Evolutionary conservation across 2,329 filamentous ascomycete species (phyloP).

Genomic region (Fusarium decemcellulare): DNA sequence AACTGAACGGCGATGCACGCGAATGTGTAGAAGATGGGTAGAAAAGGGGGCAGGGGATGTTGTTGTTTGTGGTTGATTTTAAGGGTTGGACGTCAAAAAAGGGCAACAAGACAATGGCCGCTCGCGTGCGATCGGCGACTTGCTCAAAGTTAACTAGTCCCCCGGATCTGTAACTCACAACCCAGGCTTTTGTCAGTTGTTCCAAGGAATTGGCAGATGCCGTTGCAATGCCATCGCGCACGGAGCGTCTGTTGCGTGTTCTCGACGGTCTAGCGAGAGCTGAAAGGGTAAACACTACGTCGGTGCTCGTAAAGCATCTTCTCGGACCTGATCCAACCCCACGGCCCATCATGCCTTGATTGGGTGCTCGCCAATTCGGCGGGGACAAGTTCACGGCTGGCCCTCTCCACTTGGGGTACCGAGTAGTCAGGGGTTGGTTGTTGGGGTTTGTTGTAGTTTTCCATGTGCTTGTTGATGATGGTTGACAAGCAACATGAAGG

Average conservation of each 20-base stretch:
- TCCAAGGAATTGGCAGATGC: constrained; percentile 17
- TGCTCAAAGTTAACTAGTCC: constrained; percentile 6
- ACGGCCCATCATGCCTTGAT: constrained; percentile 13
- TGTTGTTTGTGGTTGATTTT: neutral
- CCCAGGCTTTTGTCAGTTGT: neutral
- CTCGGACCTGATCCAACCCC: constrained; percentile 3
- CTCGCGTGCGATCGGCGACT: constrained; percentile 12
- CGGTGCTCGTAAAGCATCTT: neutral
- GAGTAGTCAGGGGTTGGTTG: constrained; percentile 3
- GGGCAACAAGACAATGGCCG: neutral
- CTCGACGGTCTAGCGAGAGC: constrained; percentile 1
- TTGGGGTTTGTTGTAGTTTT: neutral
- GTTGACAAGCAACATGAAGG: neutral
- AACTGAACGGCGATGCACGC: constrained; percentile 12
- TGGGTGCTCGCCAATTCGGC: constrained; percentile 1
- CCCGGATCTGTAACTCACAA: neutral
- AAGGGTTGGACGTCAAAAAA: neutral
- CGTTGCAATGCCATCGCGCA: constrained; percentile 10
- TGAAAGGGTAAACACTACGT: constrained; percentile 3
- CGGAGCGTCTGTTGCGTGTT: constrained; percentile 9
- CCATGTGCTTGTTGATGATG: neutral
- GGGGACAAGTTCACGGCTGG: constrained; percentile 11
- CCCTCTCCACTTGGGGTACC: constrained; percentile 4
- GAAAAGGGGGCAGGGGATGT: neutral
- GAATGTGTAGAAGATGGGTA: neutral